Percentiles rank a stretch among this genome's conserved stretches.
Conservation (phyloP, 768 basidiomycete species). For the Boletus sp. region DNA sequence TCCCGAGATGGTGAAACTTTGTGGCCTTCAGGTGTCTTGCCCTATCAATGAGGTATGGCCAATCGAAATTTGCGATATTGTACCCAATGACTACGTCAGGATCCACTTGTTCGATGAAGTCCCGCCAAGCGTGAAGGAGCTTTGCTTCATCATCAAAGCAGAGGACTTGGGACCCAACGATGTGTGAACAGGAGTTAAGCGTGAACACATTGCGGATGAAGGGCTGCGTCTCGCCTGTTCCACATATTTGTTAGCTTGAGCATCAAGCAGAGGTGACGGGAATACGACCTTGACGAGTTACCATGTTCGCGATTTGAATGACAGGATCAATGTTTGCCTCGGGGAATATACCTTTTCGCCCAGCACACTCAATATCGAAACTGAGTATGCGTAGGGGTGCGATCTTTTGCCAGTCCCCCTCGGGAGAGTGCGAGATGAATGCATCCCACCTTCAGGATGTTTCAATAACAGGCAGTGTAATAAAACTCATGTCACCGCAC, state of each 20-base stretch:
- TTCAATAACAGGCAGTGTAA: slow-evolving; percentile 4
- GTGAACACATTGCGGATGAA: slow-evolving; percentile 98
- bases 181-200: slow-evolving; percentile 88
- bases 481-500: slow-evolving; percentile 38
- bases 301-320: slow-evolving; percentile 99
- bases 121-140: slow-evolving; percentile 81
- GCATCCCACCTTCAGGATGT: slow-evolving; percentile 59
- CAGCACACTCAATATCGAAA: slow-evolving; percentile 99
- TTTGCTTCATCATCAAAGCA: slow-evolving; percentile 71
- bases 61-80: slow-evolving; percentile 91
- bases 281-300: slow-evolving; percentile 83
- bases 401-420: slow-evolving; percentile 87
- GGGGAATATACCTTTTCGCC: slow-evolving; percentile 95
- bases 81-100: slow-evolving; percentile 97
- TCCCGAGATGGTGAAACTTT: slow-evolving; percentile 72
- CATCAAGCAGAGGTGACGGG: not conserved
- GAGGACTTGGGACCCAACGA: slow-evolving; percentile 96
- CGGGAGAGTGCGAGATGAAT: slow-evolving; percentile 88
- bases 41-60: slow-evolving; percentile 93
- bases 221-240: slow-evolving; percentile 80
- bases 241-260: slow-evolving; percentile 2
- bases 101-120: slow-evolving; percentile 86
- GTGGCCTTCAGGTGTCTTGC: slow-evolving; percentile 73
- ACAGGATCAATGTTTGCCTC: slow-evolving; percentile 89
- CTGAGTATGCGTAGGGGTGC: slow-evolving; percentile 93